Conservation (phyloP, 129 eudicot species). For the Chrysanthemum seticuspe region DNA sequence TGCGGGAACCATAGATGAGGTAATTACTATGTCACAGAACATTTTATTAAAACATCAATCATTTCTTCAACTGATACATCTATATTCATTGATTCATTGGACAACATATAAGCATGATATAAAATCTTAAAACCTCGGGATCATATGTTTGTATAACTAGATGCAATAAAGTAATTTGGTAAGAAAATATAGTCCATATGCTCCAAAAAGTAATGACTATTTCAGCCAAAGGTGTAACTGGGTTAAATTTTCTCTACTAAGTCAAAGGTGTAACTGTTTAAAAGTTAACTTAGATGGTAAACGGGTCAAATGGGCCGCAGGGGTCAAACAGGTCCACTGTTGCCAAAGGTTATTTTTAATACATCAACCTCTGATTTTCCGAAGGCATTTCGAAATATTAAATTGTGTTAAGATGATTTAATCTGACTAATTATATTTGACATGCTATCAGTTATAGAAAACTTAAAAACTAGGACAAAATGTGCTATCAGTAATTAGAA, state of each 20-base stretch:
- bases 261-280: no score
- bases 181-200: not conserved
- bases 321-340: no score
- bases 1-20: no score
- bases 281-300: no score
- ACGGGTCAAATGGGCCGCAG: no score
- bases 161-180: not conserved
- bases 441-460: not conserved
- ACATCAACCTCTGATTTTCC: not conserved
- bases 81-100: not conserved
- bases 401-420: not conserved
- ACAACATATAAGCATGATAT: not conserved
- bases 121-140: not conserved
- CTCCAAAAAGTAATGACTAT: not conserved
- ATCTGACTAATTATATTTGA: no score
- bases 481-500: no score
- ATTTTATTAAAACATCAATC: not conserved
- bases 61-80: not conserved
- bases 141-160: not conserved
- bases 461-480: not conserved
- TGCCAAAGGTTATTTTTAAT: not conserved
- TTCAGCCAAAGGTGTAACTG: not conserved
- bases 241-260: no score
- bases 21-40: not conserved
- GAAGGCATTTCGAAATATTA: not conserved